Percentiles rank a stretch among this genome's conserved stretches.
Conservation (phyloP, 176 grass and related monocot genomes). For the Cenchrus fungigraminus region DNA sequence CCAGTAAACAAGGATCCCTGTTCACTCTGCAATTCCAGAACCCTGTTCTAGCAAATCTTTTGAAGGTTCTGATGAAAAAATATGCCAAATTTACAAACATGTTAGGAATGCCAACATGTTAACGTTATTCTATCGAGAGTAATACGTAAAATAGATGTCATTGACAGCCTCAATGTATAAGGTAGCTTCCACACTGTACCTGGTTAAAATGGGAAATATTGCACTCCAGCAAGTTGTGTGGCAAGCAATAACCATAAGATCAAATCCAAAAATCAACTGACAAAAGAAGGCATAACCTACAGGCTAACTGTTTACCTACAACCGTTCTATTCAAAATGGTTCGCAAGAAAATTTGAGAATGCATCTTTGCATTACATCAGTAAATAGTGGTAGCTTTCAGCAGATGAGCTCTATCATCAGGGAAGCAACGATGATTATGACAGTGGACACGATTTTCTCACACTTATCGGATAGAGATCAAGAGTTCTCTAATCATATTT, state of each 20-base stretch:
- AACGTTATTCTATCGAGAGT: neutral
- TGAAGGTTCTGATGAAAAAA: neutral
- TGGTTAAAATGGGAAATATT: neutral
- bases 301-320: neutral
- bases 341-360: slow-evolving; percentile 22
- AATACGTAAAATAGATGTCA: neutral
- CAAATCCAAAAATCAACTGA: neutral
- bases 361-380: neutral
- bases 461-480: slow-evolving; percentile 24
- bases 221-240: neutral
- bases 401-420: neutral
- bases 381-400: slow-evolving; percentile 16
- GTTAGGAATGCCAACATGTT: neutral
- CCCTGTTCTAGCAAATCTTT: slow-evolving; percentile 2
- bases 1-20: slow-evolving; percentile 2
- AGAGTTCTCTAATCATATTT: neutral
- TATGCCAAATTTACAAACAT: neutral
- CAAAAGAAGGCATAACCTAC: neutral
- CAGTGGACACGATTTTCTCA: slow-evolving; percentile 11
- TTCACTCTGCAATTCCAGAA: slow-evolving; percentile 6
- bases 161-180: neutral
- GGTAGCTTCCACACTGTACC: neutral
- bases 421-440: slow-evolving; percentile 27
- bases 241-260: slow-evolving; percentile 1
- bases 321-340: slow-evolving; percentile 1